phyloP scores from a whole-genome alignment of 148 eudicot genomes.

The Chenopodium berlandieri region DNA sequence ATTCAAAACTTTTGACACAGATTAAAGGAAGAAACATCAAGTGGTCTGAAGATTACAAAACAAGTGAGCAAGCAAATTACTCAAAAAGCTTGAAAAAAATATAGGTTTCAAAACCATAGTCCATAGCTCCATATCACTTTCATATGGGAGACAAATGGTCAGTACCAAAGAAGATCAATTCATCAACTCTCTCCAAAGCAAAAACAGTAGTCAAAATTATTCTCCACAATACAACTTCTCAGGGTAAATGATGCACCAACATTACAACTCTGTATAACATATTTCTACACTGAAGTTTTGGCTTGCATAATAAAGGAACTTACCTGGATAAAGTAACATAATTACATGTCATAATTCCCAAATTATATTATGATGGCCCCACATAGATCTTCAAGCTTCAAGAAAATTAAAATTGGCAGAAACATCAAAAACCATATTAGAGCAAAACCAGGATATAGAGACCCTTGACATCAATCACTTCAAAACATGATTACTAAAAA shows the following conservation, averaged over 20 bases:
- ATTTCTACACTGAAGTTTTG: neutral
- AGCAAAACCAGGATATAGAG: neutral
- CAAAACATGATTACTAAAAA: neutral
- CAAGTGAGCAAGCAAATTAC: neutral
- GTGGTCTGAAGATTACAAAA: neutral
- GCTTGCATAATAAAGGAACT: neutral
- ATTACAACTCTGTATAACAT: neutral
- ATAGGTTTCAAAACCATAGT: neutral
- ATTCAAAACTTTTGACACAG: neutral
- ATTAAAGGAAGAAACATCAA: neutral
- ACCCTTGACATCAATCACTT: neutral
- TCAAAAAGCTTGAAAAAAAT: neutral
- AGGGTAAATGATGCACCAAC: neutral
- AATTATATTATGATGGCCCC: neutral
- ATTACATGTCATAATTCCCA: neutral
- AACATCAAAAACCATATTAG: neutral
- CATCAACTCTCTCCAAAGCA: neutral
- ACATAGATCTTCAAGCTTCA: neutral
- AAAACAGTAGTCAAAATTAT: neutral
- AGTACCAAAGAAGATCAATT: neutral
- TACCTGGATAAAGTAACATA: neutral
- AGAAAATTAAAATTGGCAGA: neutral
- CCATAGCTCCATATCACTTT: neutral
- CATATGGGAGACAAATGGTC: neutral
- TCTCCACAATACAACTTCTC: neutral